Evolutionary conservation across 164 flowering plant genomes (phyloP), one percentile per base, ranked within the genome.

Genomic region (Taxillus chinensis): DNA sequence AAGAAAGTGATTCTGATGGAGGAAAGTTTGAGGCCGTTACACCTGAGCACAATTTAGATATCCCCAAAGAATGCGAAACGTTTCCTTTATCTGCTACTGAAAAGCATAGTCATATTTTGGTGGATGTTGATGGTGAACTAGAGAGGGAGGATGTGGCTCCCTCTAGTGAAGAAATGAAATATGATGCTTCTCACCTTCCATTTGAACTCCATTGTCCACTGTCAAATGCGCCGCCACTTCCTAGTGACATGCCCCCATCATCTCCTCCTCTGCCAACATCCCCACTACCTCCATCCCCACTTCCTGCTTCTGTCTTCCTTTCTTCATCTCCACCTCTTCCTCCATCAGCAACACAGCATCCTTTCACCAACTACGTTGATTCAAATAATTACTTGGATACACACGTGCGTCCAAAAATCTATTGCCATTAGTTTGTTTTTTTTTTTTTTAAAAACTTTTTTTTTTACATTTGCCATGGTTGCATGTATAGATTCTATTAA

Each of bases 101-200:
- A 58, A 89, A 83, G 73, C 96, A 75, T 66, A 73, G 77, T 9
- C 97, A 80, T 74, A 83, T 95, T 48, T 71, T 95, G 78, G 96
- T 89, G 73, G 99, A 87, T 74, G 99, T 95, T 65, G 97, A 95
- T 72, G 97, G 95, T 49, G 99, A 95, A 73, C 97, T 95, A 74
- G 99, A 95, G 76, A 95, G 91, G 99, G 99, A 95, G 62, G 97
- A 87, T 75, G 96, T 89, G 55, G 84, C 95, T 58, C 97, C 96
- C 38, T 67, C 80, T 38, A 80, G 73, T 72, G 96, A 83, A 55
- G 87, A 78, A 62, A 66, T 70, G 63, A 73, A 54, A 61, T 62
- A 77, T 59, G 49, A 67, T 43, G 41, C 64, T 54, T 62, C 75
- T 10, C 69, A 71, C 39, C 54, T 45, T 66, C 79, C 61, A 41